A percentile compares a stretch with the other conserved stretches of the same genome.
These are phyloP conservation scores for Starmerella etchellsii DNA, from an alignment of 805 yeast genomes.

Conservation along the genomic window DNA sequence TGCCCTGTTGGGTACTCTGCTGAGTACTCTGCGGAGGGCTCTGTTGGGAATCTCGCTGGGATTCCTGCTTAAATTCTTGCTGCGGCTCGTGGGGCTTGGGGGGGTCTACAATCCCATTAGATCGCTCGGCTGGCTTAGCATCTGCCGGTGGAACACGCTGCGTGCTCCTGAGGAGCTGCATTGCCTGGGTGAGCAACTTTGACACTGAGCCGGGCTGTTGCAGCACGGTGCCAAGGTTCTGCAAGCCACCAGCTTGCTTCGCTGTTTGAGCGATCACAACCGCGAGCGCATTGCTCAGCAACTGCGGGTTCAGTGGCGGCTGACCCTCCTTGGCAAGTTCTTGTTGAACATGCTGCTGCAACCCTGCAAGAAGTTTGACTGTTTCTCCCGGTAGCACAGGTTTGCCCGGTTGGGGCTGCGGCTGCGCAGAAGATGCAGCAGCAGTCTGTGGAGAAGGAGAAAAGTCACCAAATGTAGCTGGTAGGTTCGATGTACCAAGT, in stretches of 20 bases:
- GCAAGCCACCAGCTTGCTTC: slow-evolving; percentile 37
- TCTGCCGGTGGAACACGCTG: slow-evolving; percentile 19
- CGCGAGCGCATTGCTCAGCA: slow-evolving; percentile 81
- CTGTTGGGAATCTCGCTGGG: neutral
- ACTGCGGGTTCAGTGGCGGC: slow-evolving; percentile 56
- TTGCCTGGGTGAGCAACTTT: slow-evolving; percentile 15
- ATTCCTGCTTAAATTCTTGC: slow-evolving; percentile 1
- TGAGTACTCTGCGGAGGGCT: too few species aligned
- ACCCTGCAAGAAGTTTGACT: slow-evolving; percentile 60
- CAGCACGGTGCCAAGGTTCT: slow-evolving; percentile 16
- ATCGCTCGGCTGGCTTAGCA: slow-evolving; percentile 1
- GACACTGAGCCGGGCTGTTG: slow-evolving; percentile 19
- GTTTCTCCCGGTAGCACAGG: slow-evolving; percentile 41
- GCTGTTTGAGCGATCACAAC: slow-evolving; percentile 88
- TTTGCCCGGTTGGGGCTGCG: neutral
- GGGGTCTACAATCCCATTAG: too few species aligned
- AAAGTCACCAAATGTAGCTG: neutral
- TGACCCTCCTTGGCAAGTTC: slow-evolving; percentile 70
- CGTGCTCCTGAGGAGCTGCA: slow-evolving; percentile 17
- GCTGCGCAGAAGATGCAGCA: neutral
- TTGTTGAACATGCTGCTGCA: slow-evolving; percentile 75
- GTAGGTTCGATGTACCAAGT: slow-evolving; percentile 5
- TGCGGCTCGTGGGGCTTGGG: neutral
- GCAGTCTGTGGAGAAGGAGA: neutral
- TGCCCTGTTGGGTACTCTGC: neutral